Conservation (phyloP, 108 stramenopile genomes). For the Cyclotella cryptica region DNA sequence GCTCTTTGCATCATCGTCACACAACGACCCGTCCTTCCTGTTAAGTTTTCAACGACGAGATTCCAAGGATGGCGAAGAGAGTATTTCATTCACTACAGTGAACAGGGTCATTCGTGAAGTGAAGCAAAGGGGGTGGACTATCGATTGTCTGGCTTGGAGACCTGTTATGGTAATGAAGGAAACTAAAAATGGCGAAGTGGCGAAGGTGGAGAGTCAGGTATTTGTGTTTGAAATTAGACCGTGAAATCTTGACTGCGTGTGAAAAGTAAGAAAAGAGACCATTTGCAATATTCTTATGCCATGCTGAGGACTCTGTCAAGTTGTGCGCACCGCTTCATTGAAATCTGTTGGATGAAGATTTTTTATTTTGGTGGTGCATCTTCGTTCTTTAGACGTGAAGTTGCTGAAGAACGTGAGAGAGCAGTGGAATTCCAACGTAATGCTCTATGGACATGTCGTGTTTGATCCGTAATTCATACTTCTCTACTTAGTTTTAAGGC, state of each 20-base stretch:
- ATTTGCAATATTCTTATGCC: no score
- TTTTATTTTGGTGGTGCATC: no score
- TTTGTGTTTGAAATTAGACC: slow-evolving; percentile 15
- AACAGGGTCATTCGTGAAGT: slow-evolving; percentile 53
- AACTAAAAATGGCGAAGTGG: background rate
- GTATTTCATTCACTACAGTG: slow-evolving; percentile 61
- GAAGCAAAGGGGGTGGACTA: slow-evolving; percentile 55
- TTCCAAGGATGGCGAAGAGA: slow-evolving; percentile 45
- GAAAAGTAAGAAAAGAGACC: background rate
- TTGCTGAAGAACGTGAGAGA: no score
- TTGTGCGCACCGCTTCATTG: no score
- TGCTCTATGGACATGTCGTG: no score
- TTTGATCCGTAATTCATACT: no score
- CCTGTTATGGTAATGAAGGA: slow-evolving; percentile 6
- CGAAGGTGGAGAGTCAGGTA: slow-evolving; percentile 10
- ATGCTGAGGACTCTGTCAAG: no score
- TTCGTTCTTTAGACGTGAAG: no score
- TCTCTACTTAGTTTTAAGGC: no score
- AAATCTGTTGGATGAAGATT: no score
- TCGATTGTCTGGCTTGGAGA: slow-evolving; percentile 74
- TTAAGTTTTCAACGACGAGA: slow-evolving; percentile 78
- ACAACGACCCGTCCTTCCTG: slow-evolving; percentile 48
- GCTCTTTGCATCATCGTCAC: slow-evolving; percentile 49
- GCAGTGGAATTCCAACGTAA: no score
- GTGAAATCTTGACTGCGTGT: background rate